Percentiles rank a stretch among this genome's conserved stretches.
Conservation (phyloP, 345 rosid species). For the Noccaea caerulescens region DNA sequence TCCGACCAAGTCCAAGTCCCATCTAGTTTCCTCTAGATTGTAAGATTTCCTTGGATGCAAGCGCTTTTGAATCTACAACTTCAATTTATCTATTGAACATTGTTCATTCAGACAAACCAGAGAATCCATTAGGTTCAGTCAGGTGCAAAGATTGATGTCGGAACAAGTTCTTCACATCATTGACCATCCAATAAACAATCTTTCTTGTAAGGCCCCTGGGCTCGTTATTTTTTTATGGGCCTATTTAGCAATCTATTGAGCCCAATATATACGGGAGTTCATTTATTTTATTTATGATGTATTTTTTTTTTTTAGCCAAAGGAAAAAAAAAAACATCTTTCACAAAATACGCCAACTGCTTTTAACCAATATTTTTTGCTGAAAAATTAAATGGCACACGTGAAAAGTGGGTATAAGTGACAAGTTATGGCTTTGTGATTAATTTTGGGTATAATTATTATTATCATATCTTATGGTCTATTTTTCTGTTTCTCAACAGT, state of each 20-base stretch:
- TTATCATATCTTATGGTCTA: conserved; percentile 15
- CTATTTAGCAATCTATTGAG: neutral
- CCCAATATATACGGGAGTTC: conserved; percentile 2
- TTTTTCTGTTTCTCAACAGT: conserved; percentile 37
- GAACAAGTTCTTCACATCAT: conserved; percentile 69
- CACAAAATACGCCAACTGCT: conserved; percentile 6
- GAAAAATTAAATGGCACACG: conserved; percentile 19
- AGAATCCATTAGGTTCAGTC: conserved; percentile 62
- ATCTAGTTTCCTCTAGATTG: no score
- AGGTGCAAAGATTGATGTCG: conserved; percentile 52
- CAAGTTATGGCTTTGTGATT: conserved; percentile 16
- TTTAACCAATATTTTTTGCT: neutral
- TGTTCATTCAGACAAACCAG: conserved; percentile 73
- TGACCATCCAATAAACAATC: no score
- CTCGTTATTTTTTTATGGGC: neutral
- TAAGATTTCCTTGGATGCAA: no score
- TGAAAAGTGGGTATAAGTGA: conserved; percentile 6
- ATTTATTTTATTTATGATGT: neutral
- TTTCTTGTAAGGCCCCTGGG: conserved; percentile 8
- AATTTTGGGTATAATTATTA: conserved; percentile 13
- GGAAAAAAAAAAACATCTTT: neutral
- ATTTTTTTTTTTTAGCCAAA: neutral
- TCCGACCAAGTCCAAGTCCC: no score
- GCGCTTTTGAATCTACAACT: no score
- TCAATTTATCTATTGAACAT: conserved; percentile 65